Base-by-base conservation (phyloP, 2,329 filamentous ascomycete species). In the Berkeleyomyces basicola region DNA sequence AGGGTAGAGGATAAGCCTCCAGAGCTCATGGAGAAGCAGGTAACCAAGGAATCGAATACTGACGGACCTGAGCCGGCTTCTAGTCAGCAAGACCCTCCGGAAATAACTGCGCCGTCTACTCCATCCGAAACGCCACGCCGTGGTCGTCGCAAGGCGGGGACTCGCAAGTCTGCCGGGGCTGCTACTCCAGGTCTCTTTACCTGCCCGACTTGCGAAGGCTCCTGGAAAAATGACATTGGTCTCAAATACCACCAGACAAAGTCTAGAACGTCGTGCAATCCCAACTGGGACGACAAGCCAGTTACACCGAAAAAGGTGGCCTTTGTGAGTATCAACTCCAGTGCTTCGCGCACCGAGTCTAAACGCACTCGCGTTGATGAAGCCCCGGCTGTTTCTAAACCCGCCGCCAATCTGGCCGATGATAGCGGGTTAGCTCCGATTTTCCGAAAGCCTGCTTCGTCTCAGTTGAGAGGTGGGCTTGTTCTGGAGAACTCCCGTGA, bases 191-290 rank as follows among this genome's bases (percentile, higher is more conserved):
- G 72, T 37, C 67, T 71, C 1, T 82, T 72, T 67, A 72, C 70
- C 23, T 84, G 81, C 65, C 75, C 79, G 7, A 79, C 76, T 51
- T 84, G 81, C 64, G 76, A 76, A 7, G 76, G 75, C 2, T 71
- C 70, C 9, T 84, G 80, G 80, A 82, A 82, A 69, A 83, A 83
- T 60, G 74, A 79, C 42, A 72, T 80, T 55, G 81, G 81, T 0
- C 71, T 83, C 14, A 80, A 82, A 59, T 84, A 84, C 67, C 81
- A 84, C 65, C 70, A 78, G 11, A 77, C 77, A 42, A 83, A 82
- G 67, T 79, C 81, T 0, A 73, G 73, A 64, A 78, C 78, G 3
- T 31, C 74, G 11, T 84, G 81, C 67, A 84, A 84, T 66, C 76
- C 80, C 1, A 68, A 70, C 62, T 78, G 61, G 58, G 64, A 63